These are phyloP conservation scores for Xylaria sp. DNA, from an alignment of 2,329 filamentous ascomycete genomes.

Conservation along the genomic window DNA sequence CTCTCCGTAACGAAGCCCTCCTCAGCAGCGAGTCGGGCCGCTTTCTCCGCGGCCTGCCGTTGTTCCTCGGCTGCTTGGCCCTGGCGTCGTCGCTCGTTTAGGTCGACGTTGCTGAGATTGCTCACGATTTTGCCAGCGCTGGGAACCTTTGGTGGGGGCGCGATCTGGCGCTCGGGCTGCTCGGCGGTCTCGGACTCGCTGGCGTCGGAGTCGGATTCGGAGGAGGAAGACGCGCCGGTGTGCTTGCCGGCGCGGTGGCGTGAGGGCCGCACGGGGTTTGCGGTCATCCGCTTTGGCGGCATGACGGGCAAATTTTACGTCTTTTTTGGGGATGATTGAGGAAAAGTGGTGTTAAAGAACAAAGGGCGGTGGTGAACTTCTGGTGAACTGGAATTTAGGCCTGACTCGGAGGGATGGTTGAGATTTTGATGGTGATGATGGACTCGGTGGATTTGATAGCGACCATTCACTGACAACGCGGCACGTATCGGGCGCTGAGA, in stretches of 20 bases:
- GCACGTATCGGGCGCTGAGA: not conserved
- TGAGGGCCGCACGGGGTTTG: conserved; percentile 74
- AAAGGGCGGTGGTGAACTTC: too few relatives aligned
- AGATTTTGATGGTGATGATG: not conserved
- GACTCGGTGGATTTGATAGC: too few relatives aligned
- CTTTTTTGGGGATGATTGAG: not conserved
- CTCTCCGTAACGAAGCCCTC: conserved; percentile 58
- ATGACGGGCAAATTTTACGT: conserved; percentile 31
- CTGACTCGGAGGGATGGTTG: not conserved
- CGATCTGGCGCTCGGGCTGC: conserved; percentile 34
- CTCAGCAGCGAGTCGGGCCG: conserved; percentile 49
- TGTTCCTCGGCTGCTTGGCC: conserved; percentile 44
- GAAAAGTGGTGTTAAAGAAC: not conserved
- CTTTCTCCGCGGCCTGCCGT: conserved; percentile 44
- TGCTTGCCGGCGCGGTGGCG: conserved; percentile 85
- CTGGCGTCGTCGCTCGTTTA: conserved; percentile 43
- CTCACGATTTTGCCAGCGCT: conserved; percentile 54
- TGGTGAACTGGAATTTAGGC: not conserved
- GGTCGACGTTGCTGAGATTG: conserved; percentile 46
- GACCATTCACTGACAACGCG: too few relatives aligned
- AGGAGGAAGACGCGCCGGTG: conserved; percentile 46
- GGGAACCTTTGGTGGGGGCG: conserved; percentile 52
- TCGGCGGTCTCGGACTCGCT: conserved; percentile 37
- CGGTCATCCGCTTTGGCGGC: conserved; percentile 85
- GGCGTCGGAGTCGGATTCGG: conserved; percentile 45